These are phyloP conservation scores for Trichoderma virens DNA, from an alignment of 495 filamentous ascomycete genomes.

Conservation along the genomic window DNA sequence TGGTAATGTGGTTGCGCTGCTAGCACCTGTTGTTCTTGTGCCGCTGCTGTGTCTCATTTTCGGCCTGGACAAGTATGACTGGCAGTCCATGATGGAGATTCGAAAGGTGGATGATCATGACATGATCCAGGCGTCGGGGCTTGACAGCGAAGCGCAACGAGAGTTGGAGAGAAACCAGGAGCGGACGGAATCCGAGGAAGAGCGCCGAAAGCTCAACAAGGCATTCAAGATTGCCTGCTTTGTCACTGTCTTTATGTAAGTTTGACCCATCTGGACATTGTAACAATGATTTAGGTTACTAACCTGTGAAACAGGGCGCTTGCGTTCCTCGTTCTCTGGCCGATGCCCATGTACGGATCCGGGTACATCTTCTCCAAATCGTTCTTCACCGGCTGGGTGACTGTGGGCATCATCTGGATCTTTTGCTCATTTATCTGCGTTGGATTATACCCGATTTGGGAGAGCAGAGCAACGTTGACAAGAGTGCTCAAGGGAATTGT, in stretches of 20 bases:
- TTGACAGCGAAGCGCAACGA: conserved; percentile 48
- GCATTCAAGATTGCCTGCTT: conserved; percentile 59
- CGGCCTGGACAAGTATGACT: conserved; percentile 67
- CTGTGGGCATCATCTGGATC: conserved; percentile 66
- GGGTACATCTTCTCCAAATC: conserved; percentile 68
- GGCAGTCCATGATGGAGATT: conserved; percentile 62
- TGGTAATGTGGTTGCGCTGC: conserved; percentile 60
- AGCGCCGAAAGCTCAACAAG: conserved; percentile 51
- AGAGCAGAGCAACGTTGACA: conserved; percentile 55
- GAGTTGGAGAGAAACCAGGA: conserved; percentile 11
- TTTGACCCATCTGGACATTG: too few species aligned
- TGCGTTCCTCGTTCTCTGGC: conserved; percentile 66
- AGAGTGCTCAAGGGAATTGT: conserved; percentile 45
- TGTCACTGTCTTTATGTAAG: conserved; percentile 49
- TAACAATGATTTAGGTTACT: neutral
- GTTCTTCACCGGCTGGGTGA: conserved; percentile 77
- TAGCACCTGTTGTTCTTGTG: conserved; percentile 66
- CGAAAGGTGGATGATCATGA: conserved; percentile 67
- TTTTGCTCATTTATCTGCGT: conserved; percentile 55
- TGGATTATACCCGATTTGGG: conserved; percentile 63
- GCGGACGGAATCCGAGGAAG: conserved; percentile 30
- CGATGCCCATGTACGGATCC: conserved; percentile 72
- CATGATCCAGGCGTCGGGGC: conserved; percentile 49
- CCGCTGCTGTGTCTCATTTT: conserved; percentile 60
- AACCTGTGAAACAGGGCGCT: conserved; percentile 33